A percentile compares a stretch with the other conserved stretches of the same genome.
Evolutionary conservation across 176 grass and related monocot species (phyloP).

Genomic region (Bothriochloa decipiens): DNA sequence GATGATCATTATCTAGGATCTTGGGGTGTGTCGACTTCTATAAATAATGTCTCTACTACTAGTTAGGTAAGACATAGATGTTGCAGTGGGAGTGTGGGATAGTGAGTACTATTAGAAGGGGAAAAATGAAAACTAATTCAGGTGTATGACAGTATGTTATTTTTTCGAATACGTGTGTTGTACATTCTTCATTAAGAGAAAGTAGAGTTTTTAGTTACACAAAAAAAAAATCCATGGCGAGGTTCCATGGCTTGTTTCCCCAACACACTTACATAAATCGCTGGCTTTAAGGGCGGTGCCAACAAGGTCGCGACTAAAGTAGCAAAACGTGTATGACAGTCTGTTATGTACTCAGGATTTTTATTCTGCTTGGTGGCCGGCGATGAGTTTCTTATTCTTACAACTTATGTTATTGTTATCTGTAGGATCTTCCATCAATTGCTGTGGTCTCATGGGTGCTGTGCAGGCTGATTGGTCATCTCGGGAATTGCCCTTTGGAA

Average conservation of each 20-base stretch:
- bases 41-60: background rate
- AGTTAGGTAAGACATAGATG: background rate
- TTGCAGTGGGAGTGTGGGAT: background rate
- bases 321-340: too few species aligned
- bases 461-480: background rate
- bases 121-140: background rate
- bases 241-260: too few species aligned
- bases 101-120: background rate
- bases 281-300: too few species aligned
- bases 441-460: background rate
- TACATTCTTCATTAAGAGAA: too few species aligned
- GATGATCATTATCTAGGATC: background rate
- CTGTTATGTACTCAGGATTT: background rate
- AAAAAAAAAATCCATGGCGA: too few species aligned
- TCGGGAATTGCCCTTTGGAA: conserved; percentile 12
- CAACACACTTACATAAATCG: too few species aligned
- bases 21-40: background rate
- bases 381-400: background rate
- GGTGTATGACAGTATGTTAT: too few species aligned
- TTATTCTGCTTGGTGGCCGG: background rate
- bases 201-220: too few species aligned
- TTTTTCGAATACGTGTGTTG: too few species aligned
- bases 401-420: background rate
- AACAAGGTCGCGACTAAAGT: too few species aligned
- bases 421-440: conserved; percentile 32